Base-by-base conservation (phyloP, 306 rosid species). In the Heteromeles arbutifolia region DNA sequence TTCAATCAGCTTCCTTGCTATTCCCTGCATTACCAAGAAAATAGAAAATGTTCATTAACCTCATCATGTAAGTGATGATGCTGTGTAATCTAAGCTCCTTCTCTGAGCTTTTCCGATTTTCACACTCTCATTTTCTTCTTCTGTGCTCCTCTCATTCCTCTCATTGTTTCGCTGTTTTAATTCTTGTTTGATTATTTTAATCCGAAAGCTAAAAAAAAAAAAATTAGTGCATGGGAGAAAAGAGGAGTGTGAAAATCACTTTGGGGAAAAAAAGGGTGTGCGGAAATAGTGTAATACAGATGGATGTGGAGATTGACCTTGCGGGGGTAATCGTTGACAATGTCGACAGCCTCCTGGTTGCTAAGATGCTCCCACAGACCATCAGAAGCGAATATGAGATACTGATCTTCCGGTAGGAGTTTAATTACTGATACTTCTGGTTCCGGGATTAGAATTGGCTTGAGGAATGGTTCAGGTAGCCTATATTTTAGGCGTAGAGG, bases 321-420 rank as follows among this genome's bases (percentile, higher is more conserved):
- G 0, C 86, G 92, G 11, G 94, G 89, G 74, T 78, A 77, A 15
- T 74, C 86, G 83, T 77, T 79, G 71, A 90, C 98, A 65, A 90
- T 92, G 82, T 90, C 81, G 22, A 89, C 87, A 14, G 87, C 96
- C 77, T 79, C 88, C 74, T 92, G 91, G 89, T 86, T 92, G 84
- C 87, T 87, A 48, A 92, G 94, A 63, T 90, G 93, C 84, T 92
- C 98, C 98, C 98, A 90, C 41, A 92, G 88, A 68, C 98, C 98
- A 77, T 92, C 98, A 29, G 96, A 90, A 81, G 92, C 98, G 74
- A 88, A 89, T 67, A 92, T 85, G 73, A 92, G 77, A 85, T 88
- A 92, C 67, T 87, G 93, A 78, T 92, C 96, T 18, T 89, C 88
- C 0, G 86, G 89, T 31, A 57, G 79, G 75, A 92, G 80, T 81